Evolutionary conservation across 176 grass and related monocot species (phyloP).

Genomic region (Cymbopogon citratus): DNA sequence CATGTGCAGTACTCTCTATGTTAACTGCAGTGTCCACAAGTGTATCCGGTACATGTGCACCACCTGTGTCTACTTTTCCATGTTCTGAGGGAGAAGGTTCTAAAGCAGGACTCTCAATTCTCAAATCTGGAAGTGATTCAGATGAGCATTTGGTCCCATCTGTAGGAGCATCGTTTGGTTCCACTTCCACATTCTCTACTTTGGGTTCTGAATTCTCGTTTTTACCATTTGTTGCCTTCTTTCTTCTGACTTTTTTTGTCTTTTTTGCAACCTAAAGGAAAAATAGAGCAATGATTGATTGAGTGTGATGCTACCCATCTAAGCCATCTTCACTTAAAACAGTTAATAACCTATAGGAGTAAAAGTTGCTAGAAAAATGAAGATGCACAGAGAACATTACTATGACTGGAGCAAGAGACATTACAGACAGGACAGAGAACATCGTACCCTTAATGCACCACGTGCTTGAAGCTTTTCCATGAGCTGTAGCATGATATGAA

Average conservation of each 20-base stretch:
- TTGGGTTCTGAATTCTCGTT: slow-evolving; percentile 18
- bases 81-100: slow-evolving; percentile 23
- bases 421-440: background rate
- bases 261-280: slow-evolving; percentile 79
- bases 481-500: slow-evolving; percentile 87
- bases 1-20: slow-evolving; percentile 16
- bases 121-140: slow-evolving; percentile 43
- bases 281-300: background rate
- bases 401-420: background rate
- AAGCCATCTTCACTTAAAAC: slow-evolving; percentile 24
- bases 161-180: slow-evolving; percentile 21
- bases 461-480: slow-evolving; percentile 93
- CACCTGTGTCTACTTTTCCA: slow-evolving; percentile 18
- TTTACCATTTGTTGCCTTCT: slow-evolving; percentile 43
- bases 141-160: slow-evolving; percentile 28
- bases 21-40: slow-evolving; percentile 30
- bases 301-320: slow-evolving; percentile 30
- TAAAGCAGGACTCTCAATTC: background rate
- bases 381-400: background rate
- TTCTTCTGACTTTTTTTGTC: slow-evolving; percentile 73
- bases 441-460: slow-evolving; percentile 78
- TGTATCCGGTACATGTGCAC: slow-evolving; percentile 33
- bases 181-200: slow-evolving; percentile 29
- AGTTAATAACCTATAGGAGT: slow-evolving; percentile 7
- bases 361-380: slow-evolving; percentile 15